Base-by-base conservation (phyloP, 2,329 filamentous ascomycete species). In the Hypoxylon sp. region DNA sequence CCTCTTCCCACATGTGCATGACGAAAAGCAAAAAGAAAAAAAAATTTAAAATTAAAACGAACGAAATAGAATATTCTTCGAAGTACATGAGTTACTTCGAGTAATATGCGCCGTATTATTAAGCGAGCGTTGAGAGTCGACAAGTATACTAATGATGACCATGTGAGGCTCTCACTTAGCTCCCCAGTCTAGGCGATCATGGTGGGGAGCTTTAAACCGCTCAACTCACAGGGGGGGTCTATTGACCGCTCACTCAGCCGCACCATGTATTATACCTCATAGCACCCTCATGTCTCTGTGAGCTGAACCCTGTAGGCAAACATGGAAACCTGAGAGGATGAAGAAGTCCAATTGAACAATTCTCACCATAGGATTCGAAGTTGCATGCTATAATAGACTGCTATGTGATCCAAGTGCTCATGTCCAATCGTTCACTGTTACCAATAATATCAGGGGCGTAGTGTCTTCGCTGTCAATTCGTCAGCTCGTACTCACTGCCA, bases 51-150 rank as follows among this genome's bases (percentile, higher is more conserved):
- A 19, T 21, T 7, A 6, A 19, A 31, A 47, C n/a, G 11, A 44
- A 35, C 54, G 17, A 35, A 56, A 56, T 19, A 29, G 15, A 32
- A 47, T 47, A n/a, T 42, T 32, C 24, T 56, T 56, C 11, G n/a
- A 35, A 56, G 44, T 24, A 56, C 29, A 10, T 6, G 27, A 5
- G 21, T n/a, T n/a, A 27, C 21, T 10, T 47, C 54, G 6, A 44
- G 42, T 35, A 19, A 35, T 6, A n/a, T 15, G 1, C 2, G 21
- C n/a, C 11, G 5, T 35, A 7, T 56, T 47, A 47, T 24, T 56
- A 47, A 56, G 54, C 42, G 31, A 31, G 51, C 35, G 51, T n/a
- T 29, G 19, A 39, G 32, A 39, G 2, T 19, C 19, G 32, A 35
- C n/a, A n/a, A 11, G 2, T 42, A 42, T 17, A n/a, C 37, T 17